Percentiles rank a stretch among this genome's conserved stretches.
These are phyloP conservation scores for Ramicandelaber brevisporus DNA, from an alignment of 192 early-diverging fungal species.

Conservation along the genomic window DNA sequence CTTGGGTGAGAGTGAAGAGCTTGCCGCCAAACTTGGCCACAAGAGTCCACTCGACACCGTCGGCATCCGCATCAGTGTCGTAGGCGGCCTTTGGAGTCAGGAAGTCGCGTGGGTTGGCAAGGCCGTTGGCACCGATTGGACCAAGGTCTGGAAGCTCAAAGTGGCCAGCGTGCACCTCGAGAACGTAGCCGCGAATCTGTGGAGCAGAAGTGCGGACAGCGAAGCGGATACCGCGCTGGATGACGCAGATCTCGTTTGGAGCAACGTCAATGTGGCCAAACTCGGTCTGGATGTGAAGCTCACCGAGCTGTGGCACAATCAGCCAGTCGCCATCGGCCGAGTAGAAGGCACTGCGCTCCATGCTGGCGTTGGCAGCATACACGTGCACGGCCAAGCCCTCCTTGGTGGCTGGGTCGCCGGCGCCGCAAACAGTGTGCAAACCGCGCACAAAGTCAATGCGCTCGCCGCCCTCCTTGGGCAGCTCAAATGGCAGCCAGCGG, in stretches of 20 bases:
- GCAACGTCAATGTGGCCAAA: conserved; percentile 55
- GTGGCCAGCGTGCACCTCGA: conserved; percentile 69
- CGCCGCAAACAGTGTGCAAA: conserved; percentile 57
- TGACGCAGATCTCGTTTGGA: conserved; percentile 81
- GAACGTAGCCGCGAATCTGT: conserved; percentile 59
- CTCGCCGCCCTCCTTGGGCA: conserved; percentile 13
- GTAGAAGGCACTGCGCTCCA: conserved; percentile 58
- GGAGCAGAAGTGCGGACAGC: conserved; percentile 24
- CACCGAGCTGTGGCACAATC: conserved; percentile 77
- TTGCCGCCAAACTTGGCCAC: conserved; percentile 65
- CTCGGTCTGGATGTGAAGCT: conserved; percentile 75
- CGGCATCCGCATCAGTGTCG: conserved; percentile 27
- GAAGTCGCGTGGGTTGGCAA: conserved; percentile 89
- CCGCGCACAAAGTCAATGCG: conserved; percentile 59
- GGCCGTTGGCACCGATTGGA: conserved; percentile 85
- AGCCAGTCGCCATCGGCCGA: conserved; percentile 83
- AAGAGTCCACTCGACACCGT: conserved; percentile 24
- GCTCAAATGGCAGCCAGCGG: conserved; percentile 76
- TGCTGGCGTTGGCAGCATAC: conserved; percentile 48
- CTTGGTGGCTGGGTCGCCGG: conserved; percentile 51
- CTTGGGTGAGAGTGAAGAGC: conserved; percentile 38
- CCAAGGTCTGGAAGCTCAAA: conserved; percentile 92
- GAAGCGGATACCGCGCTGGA: conserved; percentile 79
- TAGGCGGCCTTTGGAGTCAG: conserved; percentile 62
- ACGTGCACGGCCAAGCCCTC: conserved; percentile 67